Evolutionary conservation across 2,329 filamentous ascomycete genomes (phyloP).

Genomic region (Trichoderma cornu-damae): DNA sequence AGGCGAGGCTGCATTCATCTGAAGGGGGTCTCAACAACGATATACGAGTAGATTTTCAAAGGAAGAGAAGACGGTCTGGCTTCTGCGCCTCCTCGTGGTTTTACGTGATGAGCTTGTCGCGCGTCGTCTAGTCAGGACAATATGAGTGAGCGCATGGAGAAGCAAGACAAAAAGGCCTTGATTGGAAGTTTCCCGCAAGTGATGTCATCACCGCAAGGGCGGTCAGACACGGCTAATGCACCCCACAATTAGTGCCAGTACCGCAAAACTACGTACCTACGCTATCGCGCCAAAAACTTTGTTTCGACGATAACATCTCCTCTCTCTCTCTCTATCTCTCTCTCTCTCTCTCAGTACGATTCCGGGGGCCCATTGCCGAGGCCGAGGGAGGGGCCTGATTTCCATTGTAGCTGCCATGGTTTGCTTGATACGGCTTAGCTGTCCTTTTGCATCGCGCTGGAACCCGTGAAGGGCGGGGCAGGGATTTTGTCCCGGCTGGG

Average conservation of each 20-base stretch:
- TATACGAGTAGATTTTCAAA: background rate
- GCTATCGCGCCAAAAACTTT: conserved; percentile 10
- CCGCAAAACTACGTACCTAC: background rate
- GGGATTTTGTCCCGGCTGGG: background rate
- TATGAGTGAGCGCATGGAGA: conserved; percentile 1
- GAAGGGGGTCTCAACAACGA: background rate
- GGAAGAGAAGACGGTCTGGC: background rate
- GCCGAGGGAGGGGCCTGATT: background rate
- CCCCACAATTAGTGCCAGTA: conserved; percentile 15
- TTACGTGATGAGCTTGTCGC: background rate
- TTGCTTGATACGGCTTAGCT: background rate
- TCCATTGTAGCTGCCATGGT: background rate
- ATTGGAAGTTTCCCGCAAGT: too few relatives aligned
- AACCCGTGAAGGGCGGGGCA: background rate
- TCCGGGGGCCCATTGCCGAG: background rate
- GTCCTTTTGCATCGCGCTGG: background rate
- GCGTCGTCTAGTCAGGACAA: background rate
- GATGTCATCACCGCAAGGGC: conserved; percentile 16
- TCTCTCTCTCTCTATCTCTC: too few relatives aligned
- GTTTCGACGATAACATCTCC: conserved; percentile 2
- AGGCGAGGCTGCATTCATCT: conserved; percentile 67
- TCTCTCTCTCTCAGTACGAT: background rate
- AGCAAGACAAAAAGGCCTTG: too few relatives aligned
- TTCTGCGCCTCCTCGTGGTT: background rate
- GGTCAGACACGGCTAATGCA: conserved; percentile 13